Evolutionary conservation across 2,329 filamentous ascomycete species (phyloP), one percentile per base, ranked within the genome.

Genomic region (Colletotrichum ledebouriae): DNA sequence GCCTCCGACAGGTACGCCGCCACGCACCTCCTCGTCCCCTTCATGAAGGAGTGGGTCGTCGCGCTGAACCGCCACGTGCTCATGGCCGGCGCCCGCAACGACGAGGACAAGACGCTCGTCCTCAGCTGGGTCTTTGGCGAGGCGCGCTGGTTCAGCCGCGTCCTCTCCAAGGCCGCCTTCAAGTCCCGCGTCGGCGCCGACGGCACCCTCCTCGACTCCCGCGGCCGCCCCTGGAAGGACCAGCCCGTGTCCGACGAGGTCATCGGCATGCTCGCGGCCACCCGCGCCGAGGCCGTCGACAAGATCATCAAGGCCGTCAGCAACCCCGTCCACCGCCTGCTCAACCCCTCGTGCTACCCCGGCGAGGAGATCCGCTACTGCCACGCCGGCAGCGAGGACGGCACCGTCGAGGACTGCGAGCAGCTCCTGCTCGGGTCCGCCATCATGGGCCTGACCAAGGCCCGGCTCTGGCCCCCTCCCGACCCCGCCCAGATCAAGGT

Each of bases 221-320:
- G 44, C 13, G 65, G 65, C 22, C 60, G 55, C 11, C 65, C 65
- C 3, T 68, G 65, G 65, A 59, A 25, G 33, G 53, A 68, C 39
- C 65, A 68, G 53, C 65, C 65, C 53, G 12, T 68, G 53, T 68
- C 65, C 17, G 55, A 46, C 33, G 65, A 68, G 41, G 65, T 68
- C 47, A 49, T 68, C 22, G 33, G n/a, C 65, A 59, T 68, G 65
- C 60, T 68, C 17, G 33, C 65, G 20, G 47, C 60, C 22, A 59
- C 47, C 34, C 59, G 70, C 33, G 59, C 60, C 50, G 70, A 71
- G 34, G 67, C 70, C 37, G 50, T 71, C 11, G 62, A 69, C 20
- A 61, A 42, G 42, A 61, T 66, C 57, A 61, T 67, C 63, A 67
- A 69, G 63, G 71, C 65, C 10, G 65, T 68, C 60, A 68, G 65